These are phyloP conservation scores for Perilla frutescens DNA, from an alignment of 257 asterid species.

Conservation along the genomic window DNA sequence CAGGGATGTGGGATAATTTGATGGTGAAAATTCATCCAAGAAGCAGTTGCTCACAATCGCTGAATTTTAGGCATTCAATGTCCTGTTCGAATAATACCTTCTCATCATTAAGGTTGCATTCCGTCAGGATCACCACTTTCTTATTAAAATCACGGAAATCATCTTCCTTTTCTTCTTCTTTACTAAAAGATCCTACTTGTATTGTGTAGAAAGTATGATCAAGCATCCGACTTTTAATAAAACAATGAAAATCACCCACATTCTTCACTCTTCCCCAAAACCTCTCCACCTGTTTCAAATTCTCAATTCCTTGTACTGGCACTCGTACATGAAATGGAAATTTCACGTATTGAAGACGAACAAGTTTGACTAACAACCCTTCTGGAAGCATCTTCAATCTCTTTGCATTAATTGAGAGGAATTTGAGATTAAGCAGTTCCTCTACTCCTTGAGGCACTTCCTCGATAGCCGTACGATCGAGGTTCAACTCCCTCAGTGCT, in stretches of 20 bases:
- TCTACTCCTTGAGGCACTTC: constrained; percentile 30
- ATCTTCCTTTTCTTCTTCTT: background rate
- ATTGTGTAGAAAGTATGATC: background rate
- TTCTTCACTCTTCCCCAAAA: too few relatives aligned
- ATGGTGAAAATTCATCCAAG: constrained; percentile 2
- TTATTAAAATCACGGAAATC: too few relatives aligned
- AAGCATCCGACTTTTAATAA: background rate
- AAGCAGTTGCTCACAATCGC: constrained; percentile 1
- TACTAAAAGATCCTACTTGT: too few relatives aligned
- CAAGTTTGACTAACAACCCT: background rate
- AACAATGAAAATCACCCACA: too few relatives aligned
- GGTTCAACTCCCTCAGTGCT: too few relatives aligned
- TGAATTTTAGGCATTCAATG: background rate
- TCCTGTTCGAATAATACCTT: background rate
- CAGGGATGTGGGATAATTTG: too few relatives aligned
- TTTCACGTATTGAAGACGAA: constrained; percentile 15
- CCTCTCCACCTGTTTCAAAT: too few relatives aligned
- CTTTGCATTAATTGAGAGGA: background rate
- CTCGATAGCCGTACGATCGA: constrained; percentile 3
- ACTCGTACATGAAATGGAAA: too few relatives aligned
- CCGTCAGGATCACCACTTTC: too few relatives aligned
- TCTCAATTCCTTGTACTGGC: too few relatives aligned
- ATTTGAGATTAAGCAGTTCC: constrained; percentile 1
- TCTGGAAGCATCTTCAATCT: background rate
- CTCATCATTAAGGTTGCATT: background rate